These are phyloP conservation scores for Fistulinella cinereoalba DNA, from an alignment of 1,284 basidiomycete genomes.

Conservation along the genomic window DNA sequence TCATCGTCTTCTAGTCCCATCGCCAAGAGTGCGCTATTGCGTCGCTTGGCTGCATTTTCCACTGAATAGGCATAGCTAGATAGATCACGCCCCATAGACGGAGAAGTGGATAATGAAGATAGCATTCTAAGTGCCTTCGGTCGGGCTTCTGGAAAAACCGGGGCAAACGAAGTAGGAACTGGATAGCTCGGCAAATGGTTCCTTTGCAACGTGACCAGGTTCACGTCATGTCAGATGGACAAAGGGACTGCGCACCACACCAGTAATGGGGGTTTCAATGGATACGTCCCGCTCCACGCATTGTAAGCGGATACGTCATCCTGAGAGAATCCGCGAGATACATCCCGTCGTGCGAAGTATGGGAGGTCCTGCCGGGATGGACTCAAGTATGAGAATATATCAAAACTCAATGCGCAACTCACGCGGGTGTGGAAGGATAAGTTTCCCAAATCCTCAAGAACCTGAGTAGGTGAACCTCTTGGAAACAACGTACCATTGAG, in stretches of 20 bases:
- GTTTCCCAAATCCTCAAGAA: conserved; percentile 39
- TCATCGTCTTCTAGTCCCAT: conserved; percentile 48
- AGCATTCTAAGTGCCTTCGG: conserved; percentile 24
- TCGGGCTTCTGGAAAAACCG: conserved; percentile 32
- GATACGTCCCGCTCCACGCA: conserved; percentile 33
- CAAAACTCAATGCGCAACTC: conserved; percentile 13
- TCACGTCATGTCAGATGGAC: neutral
- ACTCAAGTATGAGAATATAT: neutral
- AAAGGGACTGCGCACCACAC: conserved; percentile 31
- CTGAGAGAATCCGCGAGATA: conserved; percentile 54
- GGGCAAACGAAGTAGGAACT: conserved; percentile 50
- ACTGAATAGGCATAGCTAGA: conserved; percentile 44
- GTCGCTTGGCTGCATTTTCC: conserved; percentile 35
- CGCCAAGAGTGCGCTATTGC: conserved; percentile 20
- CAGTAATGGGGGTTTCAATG: conserved; percentile 34
- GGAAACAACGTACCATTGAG: conserved; percentile 56
- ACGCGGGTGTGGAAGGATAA: conserved; percentile 41
- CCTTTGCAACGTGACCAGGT: conserved; percentile 26
- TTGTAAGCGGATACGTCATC: conserved; percentile 38
- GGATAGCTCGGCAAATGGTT: conserved; percentile 46
- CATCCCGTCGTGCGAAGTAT: conserved; percentile 45
- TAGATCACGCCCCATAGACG: conserved; percentile 37
- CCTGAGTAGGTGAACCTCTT: conserved; percentile 16
- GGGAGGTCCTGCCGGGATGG: conserved; percentile 14
- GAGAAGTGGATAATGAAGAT: conserved; percentile 26